These are phyloP conservation scores for Rhodotorula sp. DNA, from an alignment of 1,284 basidiomycete species.

Conservation along the genomic window DNA sequence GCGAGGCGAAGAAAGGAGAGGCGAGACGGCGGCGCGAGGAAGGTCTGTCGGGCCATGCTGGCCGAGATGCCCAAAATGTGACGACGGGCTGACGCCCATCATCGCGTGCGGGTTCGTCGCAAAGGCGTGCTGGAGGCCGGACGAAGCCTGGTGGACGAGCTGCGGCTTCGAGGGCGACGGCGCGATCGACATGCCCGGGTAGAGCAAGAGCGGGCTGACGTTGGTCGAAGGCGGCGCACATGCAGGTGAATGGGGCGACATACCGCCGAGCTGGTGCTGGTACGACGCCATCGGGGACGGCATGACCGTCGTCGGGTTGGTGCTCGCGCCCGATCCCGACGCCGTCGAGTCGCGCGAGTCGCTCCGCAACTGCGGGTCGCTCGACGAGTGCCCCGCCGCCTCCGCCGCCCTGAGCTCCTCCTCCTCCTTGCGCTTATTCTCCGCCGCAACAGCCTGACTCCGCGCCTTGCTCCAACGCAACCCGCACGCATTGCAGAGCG, in stretches of 20 bases:
- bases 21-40: background rate
- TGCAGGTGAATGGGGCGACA: background rate
- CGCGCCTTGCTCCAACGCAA: constrained; percentile 25
- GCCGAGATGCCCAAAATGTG: background rate
- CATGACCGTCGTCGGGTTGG: constrained; percentile 13
- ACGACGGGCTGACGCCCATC: background rate
- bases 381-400: background rate
- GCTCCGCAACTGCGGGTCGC: background rate
- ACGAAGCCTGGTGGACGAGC: constrained; percentile 4
- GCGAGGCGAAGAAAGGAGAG: background rate
- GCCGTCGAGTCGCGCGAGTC: constrained; percentile 12
- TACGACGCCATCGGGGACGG: background rate
- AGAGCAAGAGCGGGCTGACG: background rate
- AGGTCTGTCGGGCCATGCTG: background rate
- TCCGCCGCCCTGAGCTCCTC: background rate
- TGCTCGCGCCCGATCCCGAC: constrained; percentile 1
- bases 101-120: background rate
- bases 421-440: constrained; percentile 15
- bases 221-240: too few species aligned
- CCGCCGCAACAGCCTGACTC: constrained; percentile 16
- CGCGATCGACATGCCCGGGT: background rate
- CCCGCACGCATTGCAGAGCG: constrained; percentile 45
- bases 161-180: background rate
- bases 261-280: background rate
- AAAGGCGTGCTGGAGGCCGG: background rate